Evolutionary conservation across 1,284 basidiomycete genomes (phyloP), one percentile per base, ranked within the genome.

Genomic region (Marasmius fiardii): DNA sequence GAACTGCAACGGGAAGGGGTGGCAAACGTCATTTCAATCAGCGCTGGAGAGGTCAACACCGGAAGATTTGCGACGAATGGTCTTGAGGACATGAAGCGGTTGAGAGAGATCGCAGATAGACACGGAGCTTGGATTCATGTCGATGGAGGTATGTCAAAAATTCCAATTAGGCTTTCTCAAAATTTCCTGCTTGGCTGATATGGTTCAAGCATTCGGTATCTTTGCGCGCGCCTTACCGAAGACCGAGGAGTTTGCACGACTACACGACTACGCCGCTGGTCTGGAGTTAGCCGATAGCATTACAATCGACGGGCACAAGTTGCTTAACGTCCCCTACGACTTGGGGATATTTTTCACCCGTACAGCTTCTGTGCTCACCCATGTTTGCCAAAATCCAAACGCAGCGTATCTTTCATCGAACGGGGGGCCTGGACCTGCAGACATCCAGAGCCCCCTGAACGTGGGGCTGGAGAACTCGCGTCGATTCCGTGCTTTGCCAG

Each of bases 391-490:
- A 4, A 61, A 61, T 48, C 56, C 58, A 5, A 50, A 35, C 20
- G n/a, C 58, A 10, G 54, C 54, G 12, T 61, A 60, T 34, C 21
- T 60, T 5, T 47, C 58, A n/a, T n/a, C n/a, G n/a, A n/a, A n/a
- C 1, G 51, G 56, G n/a, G n/a, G n/a, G n/a, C n/a, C n/a, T 12
- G 37, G 37, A 1, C 11, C 54, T 8, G 24, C 52, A 1, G 39
- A 51, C 1, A 57, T 60, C 8, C 58, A 54, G 10, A 58, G 58
- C 1, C 60, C 60, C 6, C 50, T 61, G 21, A 58, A 61, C 28
- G 43, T 61, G 23, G 60, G 58, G 3, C 35, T 61, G 26, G 58
- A 61, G 41, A 61, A 61, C 20, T 58, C 56, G 26, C 60, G 60
- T 21, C 48, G 60, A 4, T 60, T 61, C 49, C 56, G 60, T 8